These are phyloP conservation scores for Neurospora sp. DNA, from an alignment of 495 filamentous ascomycete species.

Conservation along the genomic window DNA sequence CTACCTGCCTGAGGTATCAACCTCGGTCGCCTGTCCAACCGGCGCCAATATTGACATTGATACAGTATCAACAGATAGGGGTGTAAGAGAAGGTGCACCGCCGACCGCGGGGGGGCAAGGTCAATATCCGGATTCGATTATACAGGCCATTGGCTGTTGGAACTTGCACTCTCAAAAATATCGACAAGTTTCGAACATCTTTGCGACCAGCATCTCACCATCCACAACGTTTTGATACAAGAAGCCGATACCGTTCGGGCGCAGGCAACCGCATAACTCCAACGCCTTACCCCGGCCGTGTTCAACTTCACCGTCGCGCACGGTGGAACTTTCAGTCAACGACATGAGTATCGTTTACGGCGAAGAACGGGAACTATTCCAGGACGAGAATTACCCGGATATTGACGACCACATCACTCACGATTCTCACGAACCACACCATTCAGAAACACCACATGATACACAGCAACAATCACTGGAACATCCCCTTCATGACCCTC, in stretches of 20 bases:
- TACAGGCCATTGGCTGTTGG: neutral
- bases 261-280: neutral
- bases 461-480: neutral
- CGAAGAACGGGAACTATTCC: neutral
- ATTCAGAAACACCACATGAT: neutral
- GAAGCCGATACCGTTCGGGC: neutral
- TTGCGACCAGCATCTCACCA: neutral
- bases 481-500: neutral
- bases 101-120: neutral
- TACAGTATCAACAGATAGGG: neutral
- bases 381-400: neutral
- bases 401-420: neutral
- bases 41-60: neutral
- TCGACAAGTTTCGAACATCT: neutral
- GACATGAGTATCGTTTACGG: neutral
- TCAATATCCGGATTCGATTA: neutral
- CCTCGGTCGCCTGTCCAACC: neutral
- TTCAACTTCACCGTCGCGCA: neutral
- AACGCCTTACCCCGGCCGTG: neutral
- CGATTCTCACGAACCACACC: neutral
- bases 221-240: neutral
- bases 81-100: neutral
- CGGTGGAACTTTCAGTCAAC: neutral
- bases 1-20: neutral
- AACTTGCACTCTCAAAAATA: neutral